These are phyloP conservation scores for Wallacemonas sp. DNA, from an alignment of 208 protist species.

Conservation along the genomic window DNA sequence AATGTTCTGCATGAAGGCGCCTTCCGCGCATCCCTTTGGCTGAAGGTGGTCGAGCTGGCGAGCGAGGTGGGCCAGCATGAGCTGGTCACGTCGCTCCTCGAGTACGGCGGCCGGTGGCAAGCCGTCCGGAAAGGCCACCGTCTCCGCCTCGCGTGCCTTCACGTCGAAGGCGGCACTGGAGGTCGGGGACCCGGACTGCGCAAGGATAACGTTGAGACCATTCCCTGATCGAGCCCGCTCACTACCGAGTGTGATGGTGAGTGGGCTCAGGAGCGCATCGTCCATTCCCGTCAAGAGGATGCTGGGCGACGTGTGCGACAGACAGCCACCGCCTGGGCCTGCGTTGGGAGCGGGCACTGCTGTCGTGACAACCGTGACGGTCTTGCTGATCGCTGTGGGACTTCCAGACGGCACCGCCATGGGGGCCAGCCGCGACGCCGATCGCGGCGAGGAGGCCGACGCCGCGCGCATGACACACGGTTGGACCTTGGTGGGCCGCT, in stretches of 20 bases:
- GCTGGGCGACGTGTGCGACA: no score
- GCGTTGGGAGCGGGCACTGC: no score
- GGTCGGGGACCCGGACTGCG: no score
- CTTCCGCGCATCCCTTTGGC: constrained; percentile 20
- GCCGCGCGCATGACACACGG: constrained; percentile 4
- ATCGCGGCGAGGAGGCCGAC: neutral
- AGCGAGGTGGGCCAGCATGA: constrained; percentile 62
- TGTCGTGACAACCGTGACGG: no score
- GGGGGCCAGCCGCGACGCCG: neutral
- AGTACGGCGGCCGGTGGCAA: constrained; percentile 21
- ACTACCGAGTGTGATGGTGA: neutral
- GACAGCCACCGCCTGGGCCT: no score
- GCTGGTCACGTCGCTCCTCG: constrained; percentile 55
- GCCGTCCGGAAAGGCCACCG: neutral
- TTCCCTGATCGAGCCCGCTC: no score
- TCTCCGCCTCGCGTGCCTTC: neutral
- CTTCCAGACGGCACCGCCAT: no score
- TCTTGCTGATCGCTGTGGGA: no score
- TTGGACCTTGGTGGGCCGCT: neutral
- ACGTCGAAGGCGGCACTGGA: neutral
- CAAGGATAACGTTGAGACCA: no score
- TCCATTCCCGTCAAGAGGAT: no score
- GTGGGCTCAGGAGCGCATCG: neutral
- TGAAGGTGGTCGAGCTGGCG: constrained; percentile 36
- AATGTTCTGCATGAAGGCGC: constrained; percentile 15